Evolutionary conservation across 2,329 filamentous ascomycete species (phyloP).

Genomic region (Grosmannia clavigera): DNA sequence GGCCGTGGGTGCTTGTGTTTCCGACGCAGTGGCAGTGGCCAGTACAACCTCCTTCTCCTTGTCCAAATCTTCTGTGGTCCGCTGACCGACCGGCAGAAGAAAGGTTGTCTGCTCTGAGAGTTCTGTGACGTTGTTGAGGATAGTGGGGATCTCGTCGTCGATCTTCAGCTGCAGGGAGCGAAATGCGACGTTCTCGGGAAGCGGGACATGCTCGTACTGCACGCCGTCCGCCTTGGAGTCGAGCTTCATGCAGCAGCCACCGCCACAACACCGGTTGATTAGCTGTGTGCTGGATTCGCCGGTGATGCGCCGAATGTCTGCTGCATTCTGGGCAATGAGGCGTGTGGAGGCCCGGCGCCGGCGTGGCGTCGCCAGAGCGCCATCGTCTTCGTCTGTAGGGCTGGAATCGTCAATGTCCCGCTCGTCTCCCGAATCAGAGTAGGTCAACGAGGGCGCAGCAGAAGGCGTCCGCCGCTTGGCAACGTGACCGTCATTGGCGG

Average conservation of each 20-base stretch:
- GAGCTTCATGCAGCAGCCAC: constrained; percentile 47
- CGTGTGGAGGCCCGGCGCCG: constrained; percentile 56
- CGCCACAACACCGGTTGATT: constrained; percentile 51
- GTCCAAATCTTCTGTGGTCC: neutral
- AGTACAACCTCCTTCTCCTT: too few relatives aligned
- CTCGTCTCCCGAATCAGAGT: constrained; percentile 48
- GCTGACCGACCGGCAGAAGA: constrained; percentile 42
- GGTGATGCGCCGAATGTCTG: constrained; percentile 50
- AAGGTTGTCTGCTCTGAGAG: constrained; percentile 66
- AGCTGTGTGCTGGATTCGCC: constrained; percentile 51
- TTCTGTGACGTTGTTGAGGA: constrained; percentile 57
- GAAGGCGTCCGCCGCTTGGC: constrained; percentile 35
- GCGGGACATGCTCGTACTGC: constrained; percentile 37
- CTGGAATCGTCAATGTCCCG: constrained; percentile 35
- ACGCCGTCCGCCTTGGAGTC: constrained; percentile 30
- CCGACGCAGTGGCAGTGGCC: too few relatives aligned
- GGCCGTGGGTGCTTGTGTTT: neutral
- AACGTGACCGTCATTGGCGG: constrained; percentile 29
- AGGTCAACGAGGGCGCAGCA: constrained; percentile 48
- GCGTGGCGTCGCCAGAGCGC: constrained; percentile 19
- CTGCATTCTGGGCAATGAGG: constrained; percentile 50
- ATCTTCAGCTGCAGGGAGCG: constrained; percentile 66
- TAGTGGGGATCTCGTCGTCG: constrained; percentile 57
- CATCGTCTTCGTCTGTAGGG: constrained; percentile 20
- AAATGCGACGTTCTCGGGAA: constrained; percentile 78